Base-by-base conservation (phyloP, 1,284 basidiomycete species). In the Puccinia novopanici region DNA sequence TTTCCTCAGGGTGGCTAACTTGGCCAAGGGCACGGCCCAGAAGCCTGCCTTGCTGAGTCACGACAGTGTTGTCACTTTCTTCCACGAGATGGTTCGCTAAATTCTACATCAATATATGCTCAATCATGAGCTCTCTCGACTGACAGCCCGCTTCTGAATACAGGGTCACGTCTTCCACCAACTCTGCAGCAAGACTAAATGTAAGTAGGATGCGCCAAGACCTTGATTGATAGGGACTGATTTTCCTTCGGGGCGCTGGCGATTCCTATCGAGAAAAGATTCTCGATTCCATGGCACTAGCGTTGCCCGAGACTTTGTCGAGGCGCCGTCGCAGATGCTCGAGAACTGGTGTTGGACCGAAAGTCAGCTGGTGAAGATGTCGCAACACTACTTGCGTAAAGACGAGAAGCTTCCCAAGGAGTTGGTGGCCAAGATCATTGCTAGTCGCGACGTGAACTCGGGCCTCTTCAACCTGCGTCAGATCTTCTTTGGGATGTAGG, bases 281-380 rank as follows among this genome's bases (percentile, higher is more conserved):
- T 42, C 68, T 3, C 52, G 77, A 57, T 75, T 76, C 75, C 19
- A 82, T 54, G 79, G 84, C 82, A 89, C 81, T 9, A 74, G 89
- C 59, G 92, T 93, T 50, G 91, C 91, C 0, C 85, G 91, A 19
- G 93, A 95, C 86, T 95, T 94, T 83, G 92, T 93, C 8, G 93
- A 94, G 86, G 92, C 92, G 0, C 93, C 92, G 0, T 91, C 90
- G 24, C 92, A 94, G 86, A 94, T 94, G 93, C 87, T 94, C 81
- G 93, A 95, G 86, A 93, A 94, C 84, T 95, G 93, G 93, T 91
- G 92, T 84, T 93, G 91, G 91, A 92, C 93, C 84, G 91, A 90
- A 0, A 88, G 89, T 81, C 91, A 93, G 9, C 88, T 94, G 10
- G 88, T 90, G 82, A 87, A 88, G 82, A 92, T 94, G 89, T 92